Evolutionary conservation across 345 rosid genomes (phyloP).

Genomic region (Moricandia moricandioides): DNA sequence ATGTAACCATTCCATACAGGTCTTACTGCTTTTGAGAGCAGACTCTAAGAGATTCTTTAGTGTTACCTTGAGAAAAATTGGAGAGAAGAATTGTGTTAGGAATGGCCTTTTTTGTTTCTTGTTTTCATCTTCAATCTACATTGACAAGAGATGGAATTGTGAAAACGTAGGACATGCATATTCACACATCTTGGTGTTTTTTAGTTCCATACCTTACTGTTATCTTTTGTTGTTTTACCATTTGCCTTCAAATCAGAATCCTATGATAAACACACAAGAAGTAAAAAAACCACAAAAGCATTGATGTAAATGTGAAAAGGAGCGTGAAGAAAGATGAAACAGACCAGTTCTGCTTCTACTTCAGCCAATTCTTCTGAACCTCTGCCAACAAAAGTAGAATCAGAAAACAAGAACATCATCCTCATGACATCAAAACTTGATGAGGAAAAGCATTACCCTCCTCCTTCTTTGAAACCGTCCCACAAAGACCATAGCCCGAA

Average conservation of each 20-base stretch:
- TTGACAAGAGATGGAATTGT: background rate
- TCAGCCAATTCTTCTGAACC: conserved; percentile 83
- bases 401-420: background rate
- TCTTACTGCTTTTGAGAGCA: background rate
- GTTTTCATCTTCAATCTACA: conserved; percentile 65
- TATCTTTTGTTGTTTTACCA: conserved; percentile 20
- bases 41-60: background rate
- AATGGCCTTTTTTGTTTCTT: conserved; percentile 76
- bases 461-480: conserved; percentile 72
- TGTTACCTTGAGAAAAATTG: conserved; percentile 81
- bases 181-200: background rate
- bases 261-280: conserved; percentile 35
- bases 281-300: background rate
- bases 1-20: conserved; percentile 15
- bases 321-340: conserved; percentile 12
- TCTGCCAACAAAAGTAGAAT: conserved; percentile 41
- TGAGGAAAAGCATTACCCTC: conserved; percentile 29
- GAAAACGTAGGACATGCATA: background rate
- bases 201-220: conserved; percentile 47
- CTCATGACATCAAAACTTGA: background rate
- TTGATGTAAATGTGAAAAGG: background rate
- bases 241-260: conserved; percentile 70
- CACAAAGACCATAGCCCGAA: conserved; percentile 93
- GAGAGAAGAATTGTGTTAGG: conserved; percentile 78
- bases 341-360: conserved; percentile 86